Evolutionary conservation across 371 early-diverging fungal genomes (phyloP).

Genomic region (Vairimorpha apis): DNA sequence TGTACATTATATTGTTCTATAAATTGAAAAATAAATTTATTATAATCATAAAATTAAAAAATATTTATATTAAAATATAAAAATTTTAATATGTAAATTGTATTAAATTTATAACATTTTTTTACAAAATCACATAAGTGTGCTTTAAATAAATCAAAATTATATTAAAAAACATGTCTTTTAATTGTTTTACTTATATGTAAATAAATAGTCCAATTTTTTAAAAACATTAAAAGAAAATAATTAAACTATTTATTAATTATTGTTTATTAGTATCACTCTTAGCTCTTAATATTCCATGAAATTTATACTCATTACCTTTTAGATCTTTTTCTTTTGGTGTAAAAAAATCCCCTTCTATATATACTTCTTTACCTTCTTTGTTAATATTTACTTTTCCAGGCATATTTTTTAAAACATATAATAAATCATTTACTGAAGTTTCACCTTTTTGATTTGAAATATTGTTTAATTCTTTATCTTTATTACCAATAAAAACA

Average conservation of each 20-base stretch:
- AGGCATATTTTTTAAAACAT: conserved; percentile 54
- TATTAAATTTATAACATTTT: no score
- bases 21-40: no score
- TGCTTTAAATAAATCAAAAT: no score
- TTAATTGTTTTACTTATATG: no score
- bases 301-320: conserved; percentile 28
- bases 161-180: no score
- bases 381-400: conserved; percentile 6
- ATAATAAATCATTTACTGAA: conserved; percentile 38
- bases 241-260: background rate
- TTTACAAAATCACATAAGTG: no score
- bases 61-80: no score
- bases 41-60: no score
- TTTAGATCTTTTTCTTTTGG: conserved; percentile 38
- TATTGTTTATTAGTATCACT: background rate
- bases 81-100: no score
- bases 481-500: background rate
- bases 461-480: background rate
- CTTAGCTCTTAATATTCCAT: conserved; percentile 38
- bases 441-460: conserved; percentile 5
- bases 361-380: conserved; percentile 21
- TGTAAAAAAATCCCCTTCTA: conserved; percentile 42
- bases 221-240: no score
- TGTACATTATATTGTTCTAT: no score
- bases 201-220: no score